These are phyloP conservation scores for Penicillium rolfsii DNA, from an alignment of 2,329 filamentous ascomycete species.

Conservation along the genomic window DNA sequence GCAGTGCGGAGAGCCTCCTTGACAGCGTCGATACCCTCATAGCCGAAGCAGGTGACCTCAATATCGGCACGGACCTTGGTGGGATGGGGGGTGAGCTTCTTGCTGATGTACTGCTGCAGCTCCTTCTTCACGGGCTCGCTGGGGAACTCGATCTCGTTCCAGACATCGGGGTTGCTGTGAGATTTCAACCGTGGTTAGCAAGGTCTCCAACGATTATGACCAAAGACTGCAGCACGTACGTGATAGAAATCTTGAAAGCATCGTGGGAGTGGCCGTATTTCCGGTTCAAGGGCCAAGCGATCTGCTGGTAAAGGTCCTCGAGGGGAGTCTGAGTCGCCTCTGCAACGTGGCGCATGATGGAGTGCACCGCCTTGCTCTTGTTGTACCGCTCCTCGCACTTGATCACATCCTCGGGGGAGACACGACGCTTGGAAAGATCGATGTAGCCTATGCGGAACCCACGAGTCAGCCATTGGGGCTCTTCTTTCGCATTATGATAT, in stretches of 20 bases:
- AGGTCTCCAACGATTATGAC: not conserved
- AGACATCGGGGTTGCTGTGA: conserved; percentile 84
- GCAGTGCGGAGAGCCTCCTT: conserved; percentile 90
- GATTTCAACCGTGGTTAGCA: conserved; percentile 15
- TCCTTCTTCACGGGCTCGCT: conserved; percentile 84
- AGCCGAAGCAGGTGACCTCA: conserved; percentile 92
- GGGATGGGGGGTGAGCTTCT: conserved; percentile 95
- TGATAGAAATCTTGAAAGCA: conserved; percentile 98
- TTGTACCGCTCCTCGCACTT: conserved; percentile 99
- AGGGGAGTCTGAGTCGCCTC: conserved; percentile 97
- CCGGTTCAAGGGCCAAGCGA: conserved; percentile 96
- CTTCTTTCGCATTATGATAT: conserved; percentile 6
- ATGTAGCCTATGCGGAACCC: conserved; percentile 71
- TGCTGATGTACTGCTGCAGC: conserved; percentile 92
- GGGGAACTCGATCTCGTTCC: conserved; percentile 89
- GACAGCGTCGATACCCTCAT: conserved; percentile 97
- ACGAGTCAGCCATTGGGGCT: conserved; percentile 25
- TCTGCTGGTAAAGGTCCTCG: conserved; percentile 88
- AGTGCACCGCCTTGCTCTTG: conserved; percentile 99
- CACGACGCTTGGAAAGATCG: conserved; percentile 96
- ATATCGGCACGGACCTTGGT: conserved; percentile 98
- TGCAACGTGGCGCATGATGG: conserved; percentile 97
- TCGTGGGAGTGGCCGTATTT: conserved; percentile 96
- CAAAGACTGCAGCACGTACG: conserved; percentile 58
- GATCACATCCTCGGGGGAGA: conserved; percentile 94